Evolutionary conservation across 1,139 yeast genomes (phyloP).

Genomic region (Geotrichum siamense): DNA sequence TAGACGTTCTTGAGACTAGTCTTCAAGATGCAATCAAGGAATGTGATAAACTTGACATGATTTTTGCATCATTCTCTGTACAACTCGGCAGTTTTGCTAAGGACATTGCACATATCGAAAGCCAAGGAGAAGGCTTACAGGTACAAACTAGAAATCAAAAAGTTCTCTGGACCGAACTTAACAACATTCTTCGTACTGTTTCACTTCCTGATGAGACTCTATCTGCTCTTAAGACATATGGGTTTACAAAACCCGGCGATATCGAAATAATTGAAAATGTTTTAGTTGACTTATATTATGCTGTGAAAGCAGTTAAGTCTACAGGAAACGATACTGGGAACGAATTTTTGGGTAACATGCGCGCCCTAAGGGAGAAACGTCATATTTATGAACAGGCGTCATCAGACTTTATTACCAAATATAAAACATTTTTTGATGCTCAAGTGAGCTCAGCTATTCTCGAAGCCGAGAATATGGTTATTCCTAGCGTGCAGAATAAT

Average conservation of each 20-base stretch:
- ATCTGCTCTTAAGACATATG: constrained; percentile 42
- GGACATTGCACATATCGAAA: constrained; percentile 65
- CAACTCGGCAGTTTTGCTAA: constrained; percentile 55
- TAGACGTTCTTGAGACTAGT: constrained; percentile 42
- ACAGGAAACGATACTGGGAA: constrained; percentile 32
- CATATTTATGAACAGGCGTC: constrained; percentile 55
- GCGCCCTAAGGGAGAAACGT: constrained; percentile 65
- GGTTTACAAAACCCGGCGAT: constrained; percentile 44
- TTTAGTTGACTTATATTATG: constrained; percentile 54
- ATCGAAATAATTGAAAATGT: constrained; percentile 50
- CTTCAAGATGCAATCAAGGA: constrained; percentile 48
- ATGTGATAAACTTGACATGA: constrained; percentile 56
- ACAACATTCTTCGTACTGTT: constrained; percentile 60
- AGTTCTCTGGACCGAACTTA: constrained; percentile 59
- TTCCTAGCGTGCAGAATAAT: constrained; percentile 12
- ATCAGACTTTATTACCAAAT: constrained; percentile 44
- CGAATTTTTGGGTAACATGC: constrained; percentile 57
- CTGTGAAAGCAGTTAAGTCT: constrained; percentile 37
- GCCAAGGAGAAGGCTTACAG: constrained; percentile 75
- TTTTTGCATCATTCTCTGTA: constrained; percentile 50
- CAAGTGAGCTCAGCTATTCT: constrained; percentile 37
- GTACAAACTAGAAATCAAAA: constrained; percentile 79
- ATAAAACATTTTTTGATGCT: constrained; percentile 41
- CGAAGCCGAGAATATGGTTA: constrained; percentile 19
- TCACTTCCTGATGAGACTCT: constrained; percentile 55